phyloP scores from a whole-genome alignment of 2,329 filamentous ascomycete species.

The Fonsecaea monophora region DNA sequence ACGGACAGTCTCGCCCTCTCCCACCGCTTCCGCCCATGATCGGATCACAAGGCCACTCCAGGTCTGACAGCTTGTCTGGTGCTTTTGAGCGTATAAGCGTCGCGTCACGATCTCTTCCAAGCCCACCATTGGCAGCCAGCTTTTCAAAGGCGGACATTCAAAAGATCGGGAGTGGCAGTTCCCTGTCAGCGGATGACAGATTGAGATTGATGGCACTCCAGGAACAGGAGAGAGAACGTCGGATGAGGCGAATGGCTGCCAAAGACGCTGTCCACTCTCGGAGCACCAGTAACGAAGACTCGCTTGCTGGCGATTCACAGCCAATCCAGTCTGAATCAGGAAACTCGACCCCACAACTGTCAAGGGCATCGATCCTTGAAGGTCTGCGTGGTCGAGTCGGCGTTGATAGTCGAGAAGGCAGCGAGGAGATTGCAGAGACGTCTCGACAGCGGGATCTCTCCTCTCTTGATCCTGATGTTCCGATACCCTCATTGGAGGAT shows the following conservation, averaged over 20 bases:
- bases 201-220: slow-evolving; percentile 82
- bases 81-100: slow-evolving; percentile 74
- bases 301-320: slow-evolving; percentile 44
- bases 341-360: slow-evolving; percentile 62
- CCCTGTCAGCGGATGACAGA: slow-evolving; percentile 85
- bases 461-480: slow-evolving; percentile 80
- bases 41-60: slow-evolving; percentile 31
- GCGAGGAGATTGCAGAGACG: slow-evolving; percentile 49
- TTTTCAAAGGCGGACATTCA: slow-evolving; percentile 79
- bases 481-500: slow-evolving; percentile 85
- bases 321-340: slow-evolving; percentile 68
- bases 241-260: slow-evolving; percentile 67
- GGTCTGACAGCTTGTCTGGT: slow-evolving; percentile 58
- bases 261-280: slow-evolving; percentile 50
- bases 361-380: slow-evolving; percentile 88
- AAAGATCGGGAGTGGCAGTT: slow-evolving; percentile 73
- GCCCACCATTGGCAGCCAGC: slow-evolving; percentile 71
- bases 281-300: slow-evolving; percentile 41
- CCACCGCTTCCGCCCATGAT: slow-evolving; percentile 75
- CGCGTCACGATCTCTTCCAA: slow-evolving; percentile 72
- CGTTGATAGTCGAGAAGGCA: slow-evolving; percentile 58
- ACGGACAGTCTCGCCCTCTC: slow-evolving; percentile 80
- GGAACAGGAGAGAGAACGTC: slow-evolving; percentile 71
- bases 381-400: slow-evolving; percentile 69
- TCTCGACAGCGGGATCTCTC: slow-evolving; percentile 39